Evolutionary conservation across 352 stramenopile species (phyloP), one percentile per base, ranked within the genome.

Genomic region (Pythium coloratum): DNA sequence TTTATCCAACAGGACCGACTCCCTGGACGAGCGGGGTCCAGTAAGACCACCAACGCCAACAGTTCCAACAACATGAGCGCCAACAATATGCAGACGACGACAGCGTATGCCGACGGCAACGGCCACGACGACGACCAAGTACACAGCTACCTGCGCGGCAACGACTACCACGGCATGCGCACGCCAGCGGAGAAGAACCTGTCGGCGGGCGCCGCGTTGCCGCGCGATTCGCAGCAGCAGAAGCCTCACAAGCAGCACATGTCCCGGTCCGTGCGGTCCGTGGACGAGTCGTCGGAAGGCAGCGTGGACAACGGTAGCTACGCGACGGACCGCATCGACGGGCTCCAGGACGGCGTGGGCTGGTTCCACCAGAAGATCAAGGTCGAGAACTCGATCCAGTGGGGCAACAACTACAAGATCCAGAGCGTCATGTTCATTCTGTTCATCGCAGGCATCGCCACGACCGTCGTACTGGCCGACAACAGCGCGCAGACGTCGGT

Each of bases 321-420:
- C 71, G 68, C 77, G 33, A 90, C 80, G 16, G 84, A 90, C 58
- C 86, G 87, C 64, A 80, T 86, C 47, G 72, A 77, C 60, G 73
- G 72, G 2, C 62, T 67, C 0, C 70, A 73, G 55, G 84, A 93
- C 68, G 84, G 83, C 28, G 76, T 88, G 44, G 86, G 86, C 58
- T 94, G 86, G 86, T 94, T 94, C 75, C 86, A 94, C 67, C 81
- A 79, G 50, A 95, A 95, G 70, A 94, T 93, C 62, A 91, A 90
- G 59, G 77, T 94, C 51, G 87, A 91, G 63, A 91, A 88, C 69
- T 80, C 87, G 14, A 89, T 92, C 62, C 84, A 94, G 56, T 94
- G 86, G 84, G 83, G 78, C 57, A 94, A 95, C 78, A 95, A 95
- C 76, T 92, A 91, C 82, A 90, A 92, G 69, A 92, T 95, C 63